A percentile compares a stretch with the other conserved stretches of the same genome.
These are phyloP conservation scores for Coemansia asiatica DNA, from an alignment of 192 early-diverging fungal species.

Conservation along the genomic window DNA sequence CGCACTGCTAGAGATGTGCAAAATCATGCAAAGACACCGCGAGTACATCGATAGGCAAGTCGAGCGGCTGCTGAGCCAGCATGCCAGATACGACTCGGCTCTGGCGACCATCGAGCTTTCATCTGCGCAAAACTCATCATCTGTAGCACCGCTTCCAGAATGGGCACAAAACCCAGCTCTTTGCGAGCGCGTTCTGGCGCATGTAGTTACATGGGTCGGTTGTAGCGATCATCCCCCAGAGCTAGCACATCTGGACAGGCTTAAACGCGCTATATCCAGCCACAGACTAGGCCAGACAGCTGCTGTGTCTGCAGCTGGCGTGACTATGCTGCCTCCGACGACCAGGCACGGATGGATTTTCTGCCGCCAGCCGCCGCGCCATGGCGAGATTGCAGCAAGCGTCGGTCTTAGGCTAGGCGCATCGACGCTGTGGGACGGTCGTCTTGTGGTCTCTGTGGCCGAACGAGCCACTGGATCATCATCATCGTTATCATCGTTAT, in stretches of 20 bases:
- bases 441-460: constrained; percentile 13
- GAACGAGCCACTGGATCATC: not conserved
- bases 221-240: constrained; percentile 39
- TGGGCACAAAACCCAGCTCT: constrained; percentile 35
- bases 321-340: constrained; percentile 27
- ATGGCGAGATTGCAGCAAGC: constrained; percentile 15
- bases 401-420: constrained; percentile 6
- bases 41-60: constrained; percentile 22
- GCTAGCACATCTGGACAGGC: constrained; percentile 29
- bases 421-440: constrained; percentile 34
- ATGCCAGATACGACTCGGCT: constrained; percentile 13
- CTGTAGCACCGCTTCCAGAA: not conserved
- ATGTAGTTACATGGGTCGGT: constrained; percentile 27
- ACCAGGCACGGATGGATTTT: constrained; percentile 33
- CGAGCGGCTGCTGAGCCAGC: constrained; percentile 1
- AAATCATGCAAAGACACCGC: constrained; percentile 42
- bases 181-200: constrained; percentile 39
- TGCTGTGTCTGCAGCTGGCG: constrained; percentile 19
- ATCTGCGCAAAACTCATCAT: not conserved
- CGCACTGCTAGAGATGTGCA: constrained; percentile 26
- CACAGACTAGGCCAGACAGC: not conserved
- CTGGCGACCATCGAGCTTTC: constrained; percentile 23
- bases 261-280: constrained; percentile 10
- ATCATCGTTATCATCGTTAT: no score
- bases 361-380: constrained; percentile 38